Evolutionary conservation across 768 basidiomycete species (phyloP).

Genomic region (Podaxis sp.): DNA sequence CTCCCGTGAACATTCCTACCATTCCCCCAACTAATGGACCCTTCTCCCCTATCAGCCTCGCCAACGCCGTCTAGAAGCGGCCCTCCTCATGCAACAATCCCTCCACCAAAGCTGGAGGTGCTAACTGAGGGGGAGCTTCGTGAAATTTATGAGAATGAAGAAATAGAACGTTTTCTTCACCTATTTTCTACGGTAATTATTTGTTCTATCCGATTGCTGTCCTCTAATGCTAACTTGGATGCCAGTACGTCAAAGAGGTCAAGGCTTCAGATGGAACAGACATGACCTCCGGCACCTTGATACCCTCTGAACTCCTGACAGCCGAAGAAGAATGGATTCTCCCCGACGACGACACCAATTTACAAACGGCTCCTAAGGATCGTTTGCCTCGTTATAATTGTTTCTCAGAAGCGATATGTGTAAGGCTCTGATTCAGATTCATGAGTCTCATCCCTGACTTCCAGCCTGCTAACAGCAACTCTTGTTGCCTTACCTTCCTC

Average conservation of each 20-base stretch:
- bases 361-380: not conserved
- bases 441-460: not conserved
- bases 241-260: slow-evolving; percentile 60
- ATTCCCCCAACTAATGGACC: not conserved
- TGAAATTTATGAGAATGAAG: slow-evolving; percentile 58
- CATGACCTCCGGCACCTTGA: not conserved
- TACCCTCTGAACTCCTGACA: not conserved
- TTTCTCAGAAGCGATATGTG: slow-evolving; percentile 24
- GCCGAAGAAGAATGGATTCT: slow-evolving; percentile 15
- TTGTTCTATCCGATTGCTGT: not conserved
- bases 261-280: slow-evolving; percentile 22
- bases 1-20: not conserved
- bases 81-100: not conserved
- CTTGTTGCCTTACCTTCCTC: slow-evolving; percentile 45
- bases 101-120: slow-evolving; percentile 18
- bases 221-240: not conserved
- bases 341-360: not conserved
- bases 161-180: slow-evolving; percentile 54
- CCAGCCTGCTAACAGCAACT: slow-evolving; percentile 23
- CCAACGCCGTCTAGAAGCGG: not conserved
- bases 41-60: not conserved
- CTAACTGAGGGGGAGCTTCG: slow-evolving; percentile 52
- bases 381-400: slow-evolving; percentile 1
- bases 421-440: slow-evolving; percentile 12
- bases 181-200: slow-evolving; percentile 58